Base-by-base conservation (phyloP, 768 basidiomycete species). In the Ramaria rubella region DNA sequence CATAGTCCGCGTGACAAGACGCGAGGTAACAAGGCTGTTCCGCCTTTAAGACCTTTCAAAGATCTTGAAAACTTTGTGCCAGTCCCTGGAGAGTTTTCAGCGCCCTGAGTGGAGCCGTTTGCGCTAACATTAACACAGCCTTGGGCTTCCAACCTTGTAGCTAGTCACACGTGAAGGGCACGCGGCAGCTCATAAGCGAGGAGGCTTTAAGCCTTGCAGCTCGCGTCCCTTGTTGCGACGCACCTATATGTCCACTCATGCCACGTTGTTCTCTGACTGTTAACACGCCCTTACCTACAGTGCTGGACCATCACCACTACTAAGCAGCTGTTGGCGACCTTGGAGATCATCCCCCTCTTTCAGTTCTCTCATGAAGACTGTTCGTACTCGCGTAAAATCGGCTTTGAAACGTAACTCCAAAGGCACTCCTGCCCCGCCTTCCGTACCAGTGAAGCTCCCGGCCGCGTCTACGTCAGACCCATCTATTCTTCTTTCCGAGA, bases 321-420 rank as follows among this genome's bases (percentile, higher is more conserved):
- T 46, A 9, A 23, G 9, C 23, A 9, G 9, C 11, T n/a, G 36
- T 11, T 11, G 36, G 11, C n/a, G 36, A n/a, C n/a, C 36, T 38
- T 38, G 11, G n/a, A 38, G 36, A 11, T 11, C 36, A 9, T 26
- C 8, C 33, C 15, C 31, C 31, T 21, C 5, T 30, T 51, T 11
- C 29, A 31, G 8, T 33, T 19, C 49, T 33, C 30, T 31, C 54
- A 55, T 55, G 54, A 55, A 55, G 26, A 55, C 54, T 23, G 54
- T 55, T 33, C 54, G 54, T n/a, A 55, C 54, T 17, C 54, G 54
- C 43, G 54, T 55, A 44, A 55, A 46, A 27, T 45, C 54, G 24
- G 54, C 54, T 40, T 55, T 55, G 24, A 55, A 29, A 33, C 38
- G 43, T 44, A 33, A 46, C 33, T 44, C 54, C 40, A 55, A 43